These are phyloP conservation scores for Carex kokanica DNA, from an alignment of 176 grass and related monocot genomes.

Conservation along the genomic window DNA sequence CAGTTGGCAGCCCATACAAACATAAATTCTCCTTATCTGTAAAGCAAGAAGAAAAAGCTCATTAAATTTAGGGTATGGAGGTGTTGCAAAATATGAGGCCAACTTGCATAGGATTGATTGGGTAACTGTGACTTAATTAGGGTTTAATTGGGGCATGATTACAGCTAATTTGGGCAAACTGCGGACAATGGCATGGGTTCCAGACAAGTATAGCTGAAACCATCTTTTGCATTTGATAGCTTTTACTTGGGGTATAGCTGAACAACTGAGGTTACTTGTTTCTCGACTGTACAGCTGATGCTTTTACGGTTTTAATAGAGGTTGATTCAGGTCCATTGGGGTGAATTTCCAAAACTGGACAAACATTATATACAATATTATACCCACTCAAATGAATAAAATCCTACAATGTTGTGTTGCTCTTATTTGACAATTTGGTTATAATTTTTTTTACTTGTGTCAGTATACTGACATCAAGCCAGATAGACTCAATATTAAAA, in stretches of 20 bases:
- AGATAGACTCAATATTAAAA: conserved; percentile 4
- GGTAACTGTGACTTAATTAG: background rate
- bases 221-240: background rate
- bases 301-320: background rate
- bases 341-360: background rate
- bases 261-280: background rate
- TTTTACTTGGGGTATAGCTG: background rate
- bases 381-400: background rate
- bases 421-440: background rate
- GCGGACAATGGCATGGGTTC: background rate
- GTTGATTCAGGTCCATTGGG: background rate
- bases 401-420: background rate
- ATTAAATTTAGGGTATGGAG: background rate
- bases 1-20: conserved; percentile 92
- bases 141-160: background rate
- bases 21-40: conserved; percentile 96
- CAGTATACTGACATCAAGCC: conserved; percentile 8
- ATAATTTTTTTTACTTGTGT: background rate
- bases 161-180: background rate
- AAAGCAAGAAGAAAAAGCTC: conserved; percentile 15
- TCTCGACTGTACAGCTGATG: background rate
- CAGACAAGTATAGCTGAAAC: background rate
- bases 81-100: background rate
- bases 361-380: background rate
- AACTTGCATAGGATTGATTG: background rate